Evolutionary conservation across 345 rosid genomes (phyloP).

Genomic region (Mangifera indica): DNA sequence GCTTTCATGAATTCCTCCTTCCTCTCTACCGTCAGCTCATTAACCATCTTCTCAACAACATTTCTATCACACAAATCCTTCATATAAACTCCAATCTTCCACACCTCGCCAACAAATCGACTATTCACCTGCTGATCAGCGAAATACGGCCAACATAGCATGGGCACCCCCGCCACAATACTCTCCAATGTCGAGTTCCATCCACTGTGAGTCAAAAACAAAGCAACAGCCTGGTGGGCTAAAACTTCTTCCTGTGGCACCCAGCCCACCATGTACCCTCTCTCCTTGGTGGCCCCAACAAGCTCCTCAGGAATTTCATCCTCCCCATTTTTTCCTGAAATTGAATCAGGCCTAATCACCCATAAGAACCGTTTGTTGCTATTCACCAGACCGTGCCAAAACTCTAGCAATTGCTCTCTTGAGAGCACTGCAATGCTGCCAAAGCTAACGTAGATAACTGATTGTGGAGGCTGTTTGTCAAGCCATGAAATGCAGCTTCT

Average conservation of each 20-base stretch:
- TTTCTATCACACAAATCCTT: slow-evolving; percentile 45
- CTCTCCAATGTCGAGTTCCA: slow-evolving; percentile 65
- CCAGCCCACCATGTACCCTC: slow-evolving; percentile 35
- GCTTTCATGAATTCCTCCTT: slow-evolving; percentile 31
- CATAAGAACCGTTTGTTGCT: slow-evolving; percentile 43
- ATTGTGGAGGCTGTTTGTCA: slow-evolving; percentile 31
- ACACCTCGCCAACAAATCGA: slow-evolving; percentile 38
- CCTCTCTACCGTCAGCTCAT: slow-evolving; percentile 41
- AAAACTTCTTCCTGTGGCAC: slow-evolving; percentile 50
- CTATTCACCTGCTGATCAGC: slow-evolving; percentile 46
- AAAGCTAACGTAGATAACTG: slow-evolving; percentile 48
- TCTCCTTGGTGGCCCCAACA: slow-evolving; percentile 12
- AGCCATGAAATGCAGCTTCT: slow-evolving; percentile 44
- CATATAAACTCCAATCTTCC: slow-evolving; percentile 48
- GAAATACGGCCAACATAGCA: slow-evolving; percentile 50
- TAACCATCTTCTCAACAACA: slow-evolving; percentile 42
- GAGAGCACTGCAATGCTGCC: slow-evolving; percentile 31
- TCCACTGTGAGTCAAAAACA: slow-evolving; percentile 43
- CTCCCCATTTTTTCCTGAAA: slow-evolving; percentile 1
- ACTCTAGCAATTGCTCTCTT: slow-evolving; percentile 36
- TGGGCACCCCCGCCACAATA: slow-evolving; percentile 36
- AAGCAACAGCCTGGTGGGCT: slow-evolving; percentile 37
- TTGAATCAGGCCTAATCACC: slow-evolving; percentile 33
- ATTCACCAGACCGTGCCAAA: slow-evolving; percentile 42
- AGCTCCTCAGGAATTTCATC: slow-evolving; percentile 23